Evolutionary conservation across 345 rosid species (phyloP), one percentile per base, ranked within the genome.

Genomic region (Turnera subulata): DNA sequence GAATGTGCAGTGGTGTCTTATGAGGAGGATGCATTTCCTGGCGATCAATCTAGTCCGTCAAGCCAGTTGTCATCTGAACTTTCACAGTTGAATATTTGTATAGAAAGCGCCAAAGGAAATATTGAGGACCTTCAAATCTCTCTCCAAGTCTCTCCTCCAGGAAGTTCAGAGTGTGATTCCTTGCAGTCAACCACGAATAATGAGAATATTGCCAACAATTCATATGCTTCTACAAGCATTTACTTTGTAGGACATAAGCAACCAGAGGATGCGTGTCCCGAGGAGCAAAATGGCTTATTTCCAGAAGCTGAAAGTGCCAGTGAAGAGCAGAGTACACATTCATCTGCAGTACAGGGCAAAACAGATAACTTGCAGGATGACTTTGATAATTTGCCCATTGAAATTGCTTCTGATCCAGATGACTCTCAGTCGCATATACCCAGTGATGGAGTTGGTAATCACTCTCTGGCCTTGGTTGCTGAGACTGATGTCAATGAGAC

Each of bases 251-350:
- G 61, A 14, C 83, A 78, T 39, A 72, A 74, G 50, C 63, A 75
- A 56, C 66, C 73, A 56, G 77, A 68, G 35, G 74, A 72, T 51
- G 61, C 64, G 54, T 75, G 70, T 63, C 35, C 67, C 35, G 44
- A 61, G 21, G 73, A 76, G 64, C 58, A 65, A 47, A 82, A 35
- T 52, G 74, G 68, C 53, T 18, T 76, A 18, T 40, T 17, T n/a
- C 21, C 2, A 20, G 80, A 69, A 46, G 74, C 65, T 60, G 84
- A 53, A 68, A 62, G 26, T 51, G 10, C 47, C 42, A 66, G 21
- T 62, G 89, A 83, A 72, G 94, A 83, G 64, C 72, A 55, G 59
- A 70, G 63, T 45, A 42, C 70, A 1, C 83, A 84, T 73, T 62
- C 81, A 55, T 70, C 80, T 64, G 76, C 81, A 50, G 68, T 86